Base-by-base conservation (phyloP, 805 yeast species). In the Kuraishia piskuri region DNA sequence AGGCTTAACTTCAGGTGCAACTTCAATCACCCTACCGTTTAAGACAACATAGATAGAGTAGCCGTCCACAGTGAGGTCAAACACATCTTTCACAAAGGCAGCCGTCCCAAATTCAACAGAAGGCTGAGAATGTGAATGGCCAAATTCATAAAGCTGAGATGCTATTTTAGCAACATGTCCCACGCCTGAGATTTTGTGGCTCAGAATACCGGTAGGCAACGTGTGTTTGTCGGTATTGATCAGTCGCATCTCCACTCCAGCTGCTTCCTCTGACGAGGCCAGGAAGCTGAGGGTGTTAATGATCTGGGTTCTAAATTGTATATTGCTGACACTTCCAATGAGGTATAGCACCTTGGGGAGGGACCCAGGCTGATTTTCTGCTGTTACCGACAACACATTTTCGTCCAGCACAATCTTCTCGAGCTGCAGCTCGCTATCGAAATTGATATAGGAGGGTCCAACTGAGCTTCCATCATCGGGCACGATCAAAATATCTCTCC, bases 11-110 rank as follows among this genome's bases (percentile, higher is more conserved):
- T 52, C 63, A n/a, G 49, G 57, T 53, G 55, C 69, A 26, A 68
- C 68, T 58, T 63, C 74, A 52, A 76, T 69, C 65, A 63, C 63
- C 58, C 90, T 74, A 14, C 90, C 86, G 59, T 83, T 83, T 22
- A 82, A 58, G 8, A 80, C 61, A 8, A 83, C 49, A 53, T 75
- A 77, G 23, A 45, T 31, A 12, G 40, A 31, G 7, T 9, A n/a
- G 22, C 22, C 20, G 21, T 23, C 22, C 23, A 48, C 50, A 12
- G 19, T 17, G 19, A 48, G 21, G 19, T 31, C 50, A 25, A 48
- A 31, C 7, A 31, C 40, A 12, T 31, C 40, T 31, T 31, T 31
- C 17, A 31, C 17, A 12, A 31, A 12, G 14, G 40, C 9, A 6
- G 40, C 40, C 7, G 14, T 26, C 26, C 23, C 49, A 10, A n/a